A percentile compares a stretch with the other conserved stretches of the same genome.
Conservation (phyloP, 1,284 basidiomycete species). For the Trametes pubescens region DNA sequence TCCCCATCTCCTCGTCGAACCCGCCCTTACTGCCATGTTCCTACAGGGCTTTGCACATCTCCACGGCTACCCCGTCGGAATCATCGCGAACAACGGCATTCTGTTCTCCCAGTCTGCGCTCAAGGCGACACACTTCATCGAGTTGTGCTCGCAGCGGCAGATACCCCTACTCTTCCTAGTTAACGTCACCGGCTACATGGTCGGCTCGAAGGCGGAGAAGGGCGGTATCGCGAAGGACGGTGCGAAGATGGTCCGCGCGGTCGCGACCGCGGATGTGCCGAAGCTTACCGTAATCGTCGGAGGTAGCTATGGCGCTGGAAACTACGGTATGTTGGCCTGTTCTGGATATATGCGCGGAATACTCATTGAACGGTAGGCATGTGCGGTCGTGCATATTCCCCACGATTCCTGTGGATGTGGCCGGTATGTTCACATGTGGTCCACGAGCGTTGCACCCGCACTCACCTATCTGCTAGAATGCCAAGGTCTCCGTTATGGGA, state of each 20-base stretch:
- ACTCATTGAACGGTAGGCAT: conserved; percentile 60
- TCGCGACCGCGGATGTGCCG: conserved; percentile 93
- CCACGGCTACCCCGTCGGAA: conserved; percentile 89
- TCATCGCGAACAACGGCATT: conserved; percentile 94
- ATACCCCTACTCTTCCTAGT: conserved; percentile 94
- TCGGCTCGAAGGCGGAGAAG: conserved; percentile 91
- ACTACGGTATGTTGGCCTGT: conserved; percentile 73
- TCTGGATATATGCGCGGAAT: conserved; percentile 1
- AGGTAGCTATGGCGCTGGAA: conserved; percentile 94
- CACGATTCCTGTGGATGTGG: conserved; percentile 98
- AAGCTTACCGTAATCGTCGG: conserved; percentile 96
- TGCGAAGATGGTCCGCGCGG: conserved; percentile 97
- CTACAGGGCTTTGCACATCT: conserved; percentile 87
- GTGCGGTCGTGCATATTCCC: conserved; percentile 92
- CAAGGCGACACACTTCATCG: conserved; percentile 95
- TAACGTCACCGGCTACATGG: conserved; percentile 96
- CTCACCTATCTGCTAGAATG: conserved; percentile 62
- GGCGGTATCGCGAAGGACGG: conserved; percentile 98
- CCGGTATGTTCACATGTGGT: conserved; percentile 66
- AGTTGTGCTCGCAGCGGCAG: conserved; percentile 90
- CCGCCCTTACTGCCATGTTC: neutral
- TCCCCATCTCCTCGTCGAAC: neutral
- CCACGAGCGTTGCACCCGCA: neutral
- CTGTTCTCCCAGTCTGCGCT: conserved; percentile 93
- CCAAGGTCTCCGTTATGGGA: conserved; percentile 97